phyloP scores from a whole-genome alignment of 2,329 filamentous ascomycete species.

The Zymoseptoria ardabiliae region DNA sequence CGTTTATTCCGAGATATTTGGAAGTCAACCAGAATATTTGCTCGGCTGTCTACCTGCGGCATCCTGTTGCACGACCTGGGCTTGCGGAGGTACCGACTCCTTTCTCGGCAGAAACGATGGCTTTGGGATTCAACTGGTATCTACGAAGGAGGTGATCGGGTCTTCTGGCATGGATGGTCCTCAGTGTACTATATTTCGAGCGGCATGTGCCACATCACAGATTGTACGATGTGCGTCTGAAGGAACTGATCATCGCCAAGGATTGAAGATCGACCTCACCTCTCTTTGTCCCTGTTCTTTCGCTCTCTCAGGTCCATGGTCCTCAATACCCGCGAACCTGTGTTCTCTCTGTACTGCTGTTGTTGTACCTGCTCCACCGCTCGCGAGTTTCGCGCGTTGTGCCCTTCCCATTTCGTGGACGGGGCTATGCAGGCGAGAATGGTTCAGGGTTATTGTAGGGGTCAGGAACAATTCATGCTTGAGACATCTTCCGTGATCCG shows the following conservation, averaged over 20 bases:
- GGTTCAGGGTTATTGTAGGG: no score
- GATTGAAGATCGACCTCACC: no score
- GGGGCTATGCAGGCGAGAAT: no score
- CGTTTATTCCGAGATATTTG: constrained; percentile 88
- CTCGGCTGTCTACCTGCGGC: constrained; percentile 86
- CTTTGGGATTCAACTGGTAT: constrained; percentile 92
- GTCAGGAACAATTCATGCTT: no score
- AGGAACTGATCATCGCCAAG: not conserved
- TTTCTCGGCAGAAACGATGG: constrained; percentile 61
- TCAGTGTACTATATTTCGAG: not conserved
- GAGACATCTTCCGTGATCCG: no score
- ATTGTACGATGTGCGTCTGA: not conserved
- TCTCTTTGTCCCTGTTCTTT: no score
- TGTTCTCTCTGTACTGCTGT: no score
- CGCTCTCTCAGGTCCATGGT: no score
- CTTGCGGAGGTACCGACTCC: constrained; percentile 70
- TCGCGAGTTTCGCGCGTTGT: no score
- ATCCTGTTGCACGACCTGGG: constrained; percentile 82
- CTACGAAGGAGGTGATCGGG: constrained; percentile 61
- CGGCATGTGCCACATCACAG: not conserved
- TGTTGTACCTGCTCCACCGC: no score
- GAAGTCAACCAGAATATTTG: constrained; percentile 98
- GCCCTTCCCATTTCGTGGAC: no score
- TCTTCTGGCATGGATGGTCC: not conserved
- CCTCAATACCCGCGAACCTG: no score